Evolutionary conservation across 805 yeast species (phyloP).

Genomic region (Saturnispora halmiae): DNA sequence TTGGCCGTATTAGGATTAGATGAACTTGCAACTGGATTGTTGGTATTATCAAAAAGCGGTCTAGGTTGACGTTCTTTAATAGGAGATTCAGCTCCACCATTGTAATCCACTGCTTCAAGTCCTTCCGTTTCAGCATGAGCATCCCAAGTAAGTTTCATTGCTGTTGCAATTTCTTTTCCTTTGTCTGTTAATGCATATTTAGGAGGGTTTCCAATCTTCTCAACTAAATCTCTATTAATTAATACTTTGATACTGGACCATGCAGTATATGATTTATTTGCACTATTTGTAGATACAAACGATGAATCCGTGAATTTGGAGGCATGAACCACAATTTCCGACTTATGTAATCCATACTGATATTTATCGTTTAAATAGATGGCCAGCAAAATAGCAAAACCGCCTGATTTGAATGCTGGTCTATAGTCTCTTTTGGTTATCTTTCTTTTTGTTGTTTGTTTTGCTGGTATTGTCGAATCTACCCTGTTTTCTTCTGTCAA

Average conservation of each 20-base stretch:
- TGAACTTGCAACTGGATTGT: conserved; percentile 8
- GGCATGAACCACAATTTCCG: conserved; percentile 47
- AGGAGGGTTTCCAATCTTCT: conserved; percentile 47
- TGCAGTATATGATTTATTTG: conserved; percentile 50
- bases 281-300: conserved; percentile 44
- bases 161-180: conserved; percentile 56
- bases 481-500: conserved; percentile 4
- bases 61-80: not conserved
- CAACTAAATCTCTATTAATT: conserved; percentile 50
- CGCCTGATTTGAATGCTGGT: conserved; percentile 73
- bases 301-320: conserved; percentile 47
- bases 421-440: conserved; percentile 20
- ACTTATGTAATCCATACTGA: conserved; percentile 53
- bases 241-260: conserved; percentile 66
- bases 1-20: conserved; percentile 5
- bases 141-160: conserved; percentile 35
- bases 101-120: not conserved
- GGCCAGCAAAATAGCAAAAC: conserved; percentile 68
- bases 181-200: conserved; percentile 57
- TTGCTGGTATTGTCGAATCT: not conserved
- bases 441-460: not conserved
- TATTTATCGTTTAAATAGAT: conserved; percentile 41
- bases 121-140: conserved; percentile 23
- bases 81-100: not conserved
- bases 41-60: conserved; percentile 1